phyloP scores from a whole-genome alignment of 1,284 basidiomycete species.

The Trametes versicolor region DNA sequence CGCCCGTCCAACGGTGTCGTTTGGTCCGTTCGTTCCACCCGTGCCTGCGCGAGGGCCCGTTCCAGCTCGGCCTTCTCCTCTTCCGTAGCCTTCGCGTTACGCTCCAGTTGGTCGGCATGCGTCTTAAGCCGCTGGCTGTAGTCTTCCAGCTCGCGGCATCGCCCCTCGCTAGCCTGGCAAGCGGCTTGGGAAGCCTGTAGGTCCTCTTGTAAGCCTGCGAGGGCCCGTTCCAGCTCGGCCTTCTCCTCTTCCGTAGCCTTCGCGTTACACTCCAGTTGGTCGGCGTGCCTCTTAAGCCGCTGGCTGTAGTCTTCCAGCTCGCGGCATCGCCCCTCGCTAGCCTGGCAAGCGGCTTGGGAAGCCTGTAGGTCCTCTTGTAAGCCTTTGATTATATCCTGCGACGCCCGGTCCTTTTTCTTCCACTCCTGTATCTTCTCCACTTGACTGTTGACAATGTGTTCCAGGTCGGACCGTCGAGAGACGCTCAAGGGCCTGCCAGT shows the following conservation, averaged over 20 bases:
- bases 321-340: neutral
- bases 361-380: neutral
- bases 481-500: conserved; percentile 1
- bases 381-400: neutral
- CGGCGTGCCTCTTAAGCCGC: conserved; percentile 10
- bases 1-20: conserved; percentile 25
- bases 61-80: too few species aligned
- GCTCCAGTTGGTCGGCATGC: conserved; percentile 11
- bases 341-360: neutral
- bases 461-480: conserved; percentile 6
- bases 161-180: neutral
- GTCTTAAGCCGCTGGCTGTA: conserved; percentile 2
- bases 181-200: neutral
- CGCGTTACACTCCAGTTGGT: conserved; percentile 14
- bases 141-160: neutral
- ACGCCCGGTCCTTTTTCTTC: neutral
- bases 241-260: neutral
- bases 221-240: too few species aligned
- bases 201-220: conserved; percentile 6
- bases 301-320: neutral
- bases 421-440: neutral
- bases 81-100: conserved; percentile 4
- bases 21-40: conserved; percentile 23
- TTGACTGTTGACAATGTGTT: neutral
- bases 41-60: conserved; percentile 13